A percentile compares a stretch with the other conserved stretches of the same genome.
Conservation (phyloP, 75 land plant genomes). For the Chamaecyparis obtusa region DNA sequence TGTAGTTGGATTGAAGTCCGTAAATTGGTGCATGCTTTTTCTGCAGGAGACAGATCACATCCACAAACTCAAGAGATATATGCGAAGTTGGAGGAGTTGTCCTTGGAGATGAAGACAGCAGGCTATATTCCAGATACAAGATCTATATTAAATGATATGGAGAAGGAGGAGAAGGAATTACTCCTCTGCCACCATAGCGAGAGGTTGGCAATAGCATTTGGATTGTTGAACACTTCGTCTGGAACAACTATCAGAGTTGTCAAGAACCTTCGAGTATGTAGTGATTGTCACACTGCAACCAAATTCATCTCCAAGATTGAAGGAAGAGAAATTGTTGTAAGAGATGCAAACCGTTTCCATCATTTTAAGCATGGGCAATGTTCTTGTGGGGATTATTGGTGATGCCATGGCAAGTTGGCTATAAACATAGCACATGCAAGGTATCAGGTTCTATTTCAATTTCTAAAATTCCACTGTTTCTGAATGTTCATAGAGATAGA, state of each 20-base stretch:
- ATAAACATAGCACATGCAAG: background rate
- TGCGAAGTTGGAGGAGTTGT: background rate
- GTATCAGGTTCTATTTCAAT: background rate
- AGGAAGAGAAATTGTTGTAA: too few species aligned
- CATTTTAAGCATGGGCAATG: background rate
- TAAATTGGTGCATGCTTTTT: too few species aligned
- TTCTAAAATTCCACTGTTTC: background rate
- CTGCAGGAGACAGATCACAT: too few species aligned
- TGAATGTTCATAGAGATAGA: background rate
- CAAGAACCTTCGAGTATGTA: background rate
- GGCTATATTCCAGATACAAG: background rate
- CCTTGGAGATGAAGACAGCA: background rate
- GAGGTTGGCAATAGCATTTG: too few species aligned
- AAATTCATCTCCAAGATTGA: background rate
- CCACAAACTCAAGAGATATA: background rate
- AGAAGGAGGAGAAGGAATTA: background rate
- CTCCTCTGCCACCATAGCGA: too few species aligned
- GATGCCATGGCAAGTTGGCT: background rate
- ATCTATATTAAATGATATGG: background rate
- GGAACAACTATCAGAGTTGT: too few species aligned
- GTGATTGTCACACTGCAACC: background rate
- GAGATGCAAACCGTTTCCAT: too few species aligned
- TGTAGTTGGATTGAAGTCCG: too few species aligned
- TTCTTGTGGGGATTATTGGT: conserved; percentile 3
- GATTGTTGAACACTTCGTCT: too few species aligned